These are phyloP conservation scores for Penicillium goetzii DNA, from an alignment of 495 filamentous ascomycete species.

Conservation along the genomic window DNA sequence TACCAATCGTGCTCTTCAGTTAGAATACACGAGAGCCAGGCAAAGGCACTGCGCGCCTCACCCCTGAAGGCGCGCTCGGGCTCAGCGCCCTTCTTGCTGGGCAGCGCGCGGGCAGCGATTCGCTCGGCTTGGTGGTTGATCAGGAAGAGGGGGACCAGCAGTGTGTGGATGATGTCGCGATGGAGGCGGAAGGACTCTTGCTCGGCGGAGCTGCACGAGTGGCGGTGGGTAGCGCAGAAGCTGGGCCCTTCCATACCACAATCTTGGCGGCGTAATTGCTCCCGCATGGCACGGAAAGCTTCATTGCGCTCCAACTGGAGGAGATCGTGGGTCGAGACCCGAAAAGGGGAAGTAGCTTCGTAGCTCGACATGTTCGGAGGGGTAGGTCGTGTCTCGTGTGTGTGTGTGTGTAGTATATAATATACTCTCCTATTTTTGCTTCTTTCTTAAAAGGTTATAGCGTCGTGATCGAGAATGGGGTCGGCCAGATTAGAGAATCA, in stretches of 20 bases:
- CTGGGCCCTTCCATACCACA: constrained; percentile 45
- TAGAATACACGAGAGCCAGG: constrained; percentile 64
- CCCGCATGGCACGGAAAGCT: constrained; percentile 48
- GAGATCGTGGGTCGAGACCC: constrained; percentile 44
- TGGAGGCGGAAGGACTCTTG: constrained; percentile 59
- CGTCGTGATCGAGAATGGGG: constrained; percentile 11
- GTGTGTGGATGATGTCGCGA: constrained; percentile 63
- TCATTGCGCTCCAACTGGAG: constrained; percentile 46
- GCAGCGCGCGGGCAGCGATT: constrained; percentile 51
- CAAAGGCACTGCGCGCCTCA: constrained; percentile 60
- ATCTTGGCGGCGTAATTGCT: constrained; percentile 49
- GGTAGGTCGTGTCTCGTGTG: background rate
- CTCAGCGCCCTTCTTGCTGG: constrained; percentile 51
- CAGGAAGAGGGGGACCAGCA: constrained; percentile 60
- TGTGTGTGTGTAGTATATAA: constrained; percentile 7
- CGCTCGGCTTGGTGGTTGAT: constrained; percentile 57
- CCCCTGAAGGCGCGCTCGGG: constrained; percentile 62
- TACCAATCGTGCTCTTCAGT: constrained; percentile 63
- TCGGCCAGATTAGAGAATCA: constrained; percentile 24
- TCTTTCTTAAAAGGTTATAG: background rate
- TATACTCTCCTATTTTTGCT: background rate
- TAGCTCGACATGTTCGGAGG: constrained; percentile 32
- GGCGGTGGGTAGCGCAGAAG: constrained; percentile 54
- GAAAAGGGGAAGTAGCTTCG: constrained; percentile 48
- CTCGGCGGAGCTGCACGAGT: constrained; percentile 42